Evolutionary conservation across 352 stramenopile genomes (phyloP).

Genomic region (Phytophthora constricta): DNA sequence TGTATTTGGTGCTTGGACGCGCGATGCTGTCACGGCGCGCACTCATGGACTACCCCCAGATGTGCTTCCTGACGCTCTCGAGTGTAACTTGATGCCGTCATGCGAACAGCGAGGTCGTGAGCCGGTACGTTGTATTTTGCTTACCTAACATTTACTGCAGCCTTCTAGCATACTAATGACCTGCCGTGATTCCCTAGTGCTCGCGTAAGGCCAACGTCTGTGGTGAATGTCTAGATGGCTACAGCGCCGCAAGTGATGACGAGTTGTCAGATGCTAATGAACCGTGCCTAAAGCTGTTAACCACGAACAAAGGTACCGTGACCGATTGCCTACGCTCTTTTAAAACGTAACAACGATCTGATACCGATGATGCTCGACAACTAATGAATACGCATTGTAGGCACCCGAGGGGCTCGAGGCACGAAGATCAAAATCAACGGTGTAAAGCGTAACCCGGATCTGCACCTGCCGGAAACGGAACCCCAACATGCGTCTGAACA

Average conservation of each 20-base stretch:
- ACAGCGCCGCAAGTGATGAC: slow-evolving; percentile 17
- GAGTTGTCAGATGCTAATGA: slow-evolving; percentile 33
- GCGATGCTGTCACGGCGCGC: slow-evolving; percentile 47
- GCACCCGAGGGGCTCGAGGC: slow-evolving; percentile 7
- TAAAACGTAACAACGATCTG: too few relatives aligned
- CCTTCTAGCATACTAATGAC: too few relatives aligned
- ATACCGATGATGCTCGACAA: background rate
- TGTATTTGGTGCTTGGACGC: slow-evolving; percentile 68
- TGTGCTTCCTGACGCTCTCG: slow-evolving; percentile 62
- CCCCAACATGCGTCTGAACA: slow-evolving; percentile 2
- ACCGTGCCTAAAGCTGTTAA: slow-evolving; percentile 35
- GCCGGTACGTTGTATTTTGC: slow-evolving; percentile 31
- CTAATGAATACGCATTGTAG: slow-evolving; percentile 2
- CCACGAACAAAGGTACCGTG: slow-evolving; percentile 21
- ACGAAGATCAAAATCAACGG: slow-evolving; percentile 72
- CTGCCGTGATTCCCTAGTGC: slow-evolving; percentile 54
- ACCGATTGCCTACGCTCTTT: background rate
- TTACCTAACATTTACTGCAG: background rate
- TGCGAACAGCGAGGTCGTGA: slow-evolving; percentile 63
- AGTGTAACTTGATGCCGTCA: slow-evolving; percentile 49
- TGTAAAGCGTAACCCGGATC: slow-evolving; percentile 64
- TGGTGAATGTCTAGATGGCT: slow-evolving; percentile 74
- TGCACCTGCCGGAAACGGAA: slow-evolving; percentile 24
- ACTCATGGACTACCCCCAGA: slow-evolving; percentile 73
- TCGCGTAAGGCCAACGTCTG: slow-evolving; percentile 60